Base-by-base conservation (phyloP, 164 flowering plant genomes). In the Stephania cephalantha region DNA sequence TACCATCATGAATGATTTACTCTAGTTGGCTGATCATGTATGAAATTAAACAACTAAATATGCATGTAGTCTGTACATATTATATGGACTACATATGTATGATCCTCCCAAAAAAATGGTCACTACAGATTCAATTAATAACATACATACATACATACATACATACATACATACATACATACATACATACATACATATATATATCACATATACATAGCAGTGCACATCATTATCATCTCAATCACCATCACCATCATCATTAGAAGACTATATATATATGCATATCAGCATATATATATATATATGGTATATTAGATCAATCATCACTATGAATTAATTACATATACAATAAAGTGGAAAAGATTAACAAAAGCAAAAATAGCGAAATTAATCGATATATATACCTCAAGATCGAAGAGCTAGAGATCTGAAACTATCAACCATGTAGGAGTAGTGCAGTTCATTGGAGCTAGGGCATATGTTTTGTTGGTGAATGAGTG, bases 401-500 rank as follows among this genome's bases (percentile, higher is more conserved):
- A 66, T 66, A 66, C 69, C 69, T 66, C 30, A n/a, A 58, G 64
- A n/a, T n/a, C n/a, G n/a, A 17, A 58, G 42, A 35, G 25, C 25
- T 25, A 25, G 42, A 35, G 64, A 22, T 65, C 68, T 66, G 69
- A 66, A 18, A 61, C 20, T 25, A 61, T 61, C 8, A 25, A 25
- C 8, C 25, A 5, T 17, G 17, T 20, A 63, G 25, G 18, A 25
- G 20, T 7, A 61, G 9, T 61, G 66, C 66, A 20, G 9, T 61
- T 9, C 66, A 18, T 17, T 31, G 46, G 46, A 68, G 25, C 25
- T 25, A 25, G 70, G n/a, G 25, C 18, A 12, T 13, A 31, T 15
- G 17, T 70, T 61, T 76, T 82, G 85, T 78, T 85, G 86, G 82
- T 76, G 79, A 73, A 9, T 83, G 86, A 86, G 89, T 81, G 86